Conservation (phyloP, 2,329 filamentous ascomycete species). For the Aspergillus unguis region DNA sequence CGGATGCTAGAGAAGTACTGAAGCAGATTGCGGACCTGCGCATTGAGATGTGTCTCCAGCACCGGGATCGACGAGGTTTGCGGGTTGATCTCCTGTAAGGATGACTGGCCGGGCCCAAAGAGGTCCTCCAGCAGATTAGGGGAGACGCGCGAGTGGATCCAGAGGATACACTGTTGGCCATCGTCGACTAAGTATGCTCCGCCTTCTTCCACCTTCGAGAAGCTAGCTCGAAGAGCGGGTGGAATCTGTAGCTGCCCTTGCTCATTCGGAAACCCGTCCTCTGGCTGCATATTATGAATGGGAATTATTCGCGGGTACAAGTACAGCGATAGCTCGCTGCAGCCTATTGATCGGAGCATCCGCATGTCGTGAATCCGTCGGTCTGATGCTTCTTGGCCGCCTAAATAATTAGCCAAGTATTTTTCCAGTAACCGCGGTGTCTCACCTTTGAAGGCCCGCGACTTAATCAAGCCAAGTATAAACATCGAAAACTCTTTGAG, state of each 20-base stretch:
- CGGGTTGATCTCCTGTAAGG: conserved; percentile 73
- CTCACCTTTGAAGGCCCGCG: conserved; percentile 78
- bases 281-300: conserved; percentile 80
- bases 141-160: conserved; percentile 89
- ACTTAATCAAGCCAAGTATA: conserved; percentile 84
- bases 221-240: conserved; percentile 74
- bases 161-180: conserved; percentile 84
- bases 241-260: conserved; percentile 86
- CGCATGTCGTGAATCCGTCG: conserved; percentile 87
- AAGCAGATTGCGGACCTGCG: conserved; percentile 88
- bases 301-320: conserved; percentile 93
- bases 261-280: conserved; percentile 90
- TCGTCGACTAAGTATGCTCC: conserved; percentile 95
- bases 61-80: conserved; percentile 77
- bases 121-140: conserved; percentile 87
- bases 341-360: conserved; percentile 83
- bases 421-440: not conserved
- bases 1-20: conserved; percentile 78
- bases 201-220: conserved; percentile 83
- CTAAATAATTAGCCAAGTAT: conserved; percentile 35
- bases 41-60: conserved; percentile 87
- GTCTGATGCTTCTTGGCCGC: conserved; percentile 85
- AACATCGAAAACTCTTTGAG: conserved; percentile 98
- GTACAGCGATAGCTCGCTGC: conserved; percentile 81
- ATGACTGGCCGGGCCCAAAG: conserved; percentile 72